Conservation (phyloP, 1,284 basidiomycete species). For the Heterobasidion occidentale region DNA sequence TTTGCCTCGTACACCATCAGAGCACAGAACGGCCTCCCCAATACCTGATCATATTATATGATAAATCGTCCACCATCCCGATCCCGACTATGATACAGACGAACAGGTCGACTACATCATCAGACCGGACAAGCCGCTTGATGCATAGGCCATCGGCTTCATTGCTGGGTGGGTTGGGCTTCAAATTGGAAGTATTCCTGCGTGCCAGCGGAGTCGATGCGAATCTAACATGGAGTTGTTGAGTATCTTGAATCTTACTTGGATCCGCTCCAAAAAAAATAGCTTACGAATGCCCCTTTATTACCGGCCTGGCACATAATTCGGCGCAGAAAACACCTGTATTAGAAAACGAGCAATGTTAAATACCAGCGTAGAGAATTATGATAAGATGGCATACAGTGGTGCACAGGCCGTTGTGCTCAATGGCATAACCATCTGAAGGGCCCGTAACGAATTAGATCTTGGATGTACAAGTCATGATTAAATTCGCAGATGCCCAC, state of each 20-base stretch:
- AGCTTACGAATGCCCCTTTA: conserved; percentile 69
- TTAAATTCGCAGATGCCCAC: conserved; percentile 27
- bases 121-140: conserved; percentile 53
- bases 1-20: no score
- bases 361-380: conserved; percentile 11
- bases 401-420: conserved; percentile 85
- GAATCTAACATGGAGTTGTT: conserved; percentile 43
- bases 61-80: background rate
- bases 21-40: no score
- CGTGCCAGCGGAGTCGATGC: conserved; percentile 74
- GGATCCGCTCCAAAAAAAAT: background rate
- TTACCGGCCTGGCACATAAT: conserved; percentile 78
- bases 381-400: conserved; percentile 42
- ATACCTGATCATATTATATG: background rate
- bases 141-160: conserved; percentile 88
- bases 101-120: conserved; percentile 39
- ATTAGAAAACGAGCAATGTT: background rate
- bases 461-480: background rate
- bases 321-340: conserved; percentile 77
- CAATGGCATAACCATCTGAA: conserved; percentile 79
- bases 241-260: conserved; percentile 1
- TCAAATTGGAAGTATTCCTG: conserved; percentile 79
- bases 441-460: background rate
- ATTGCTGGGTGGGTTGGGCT: conserved; percentile 82
- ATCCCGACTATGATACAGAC: background rate